Evolutionary conservation across 306 rosid species (phyloP), one percentile per base, ranked within the genome.

Genomic region (Trichosanthes truncata): DNA sequence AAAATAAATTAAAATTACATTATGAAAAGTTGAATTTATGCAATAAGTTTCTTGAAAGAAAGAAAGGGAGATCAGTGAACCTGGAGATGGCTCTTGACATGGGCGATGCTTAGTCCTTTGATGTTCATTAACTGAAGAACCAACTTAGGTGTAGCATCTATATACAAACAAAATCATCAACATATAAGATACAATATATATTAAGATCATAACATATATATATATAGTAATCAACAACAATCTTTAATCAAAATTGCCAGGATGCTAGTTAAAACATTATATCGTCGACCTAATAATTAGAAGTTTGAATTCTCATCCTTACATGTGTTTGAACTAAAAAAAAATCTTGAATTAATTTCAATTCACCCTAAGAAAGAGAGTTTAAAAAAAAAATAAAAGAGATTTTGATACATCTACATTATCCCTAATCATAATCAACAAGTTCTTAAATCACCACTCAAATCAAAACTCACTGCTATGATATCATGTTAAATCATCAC

Each of bases 1-100:
- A 25, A 65, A 78, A 31, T 9, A 76, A 7, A n/a, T 56, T 11
- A 51, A 56, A 56, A 56, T 56, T 21, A 56, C 21, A 15, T 29
- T 29, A 12, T 5, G 9, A 14, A 35, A 14, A n/a, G 9, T 29
- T 14, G n/a, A 67, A 36, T 52, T 18, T 18, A 9, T 18, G 3
- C 7, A 26, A 53, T 43, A 38, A 14, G 21, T 65, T 36, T 35
- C 2, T 7, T n/a, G 3, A 43, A 71, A 10, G 4, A 15, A 15
- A 4, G 33, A 71, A 5, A 38, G 25, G 9, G 1, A 2, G 6
- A 11, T 49, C 3, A 49, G 4, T 1, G 40, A 80, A 95, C 98
- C 96, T 95, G 98, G 74, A 95, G 88, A 87, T 95, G 98, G 84
- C 99, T 95, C 93, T 95, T 95, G 83, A 95, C 97, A 88, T 95